Percentiles rank a stretch among this genome's conserved stretches.
These are phyloP conservation scores for Smittium mucronatum DNA, from an alignment of 371 early-diverging fungal species.

Conservation along the genomic window DNA sequence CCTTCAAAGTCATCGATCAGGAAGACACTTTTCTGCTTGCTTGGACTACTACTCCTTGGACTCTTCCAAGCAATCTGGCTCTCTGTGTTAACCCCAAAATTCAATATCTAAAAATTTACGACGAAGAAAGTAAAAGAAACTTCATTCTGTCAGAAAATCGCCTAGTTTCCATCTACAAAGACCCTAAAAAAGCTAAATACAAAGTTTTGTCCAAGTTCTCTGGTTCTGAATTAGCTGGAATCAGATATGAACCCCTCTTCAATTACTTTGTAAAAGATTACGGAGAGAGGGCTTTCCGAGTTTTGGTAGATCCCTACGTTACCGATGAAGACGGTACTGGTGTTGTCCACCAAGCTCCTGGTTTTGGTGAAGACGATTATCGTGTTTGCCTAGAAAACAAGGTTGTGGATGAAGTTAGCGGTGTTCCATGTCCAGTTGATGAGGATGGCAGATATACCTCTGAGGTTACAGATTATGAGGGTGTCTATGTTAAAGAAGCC, in stretches of 20 bases:
- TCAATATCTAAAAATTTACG: constrained; percentile 91
- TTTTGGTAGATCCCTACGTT: constrained; percentile 88
- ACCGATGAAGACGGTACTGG: constrained; percentile 97
- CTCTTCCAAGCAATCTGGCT: constrained; percentile 94
- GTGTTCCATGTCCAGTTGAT: constrained; percentile 88
- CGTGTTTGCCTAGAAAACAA: constrained; percentile 81
- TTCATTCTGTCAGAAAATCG: constrained; percentile 82
- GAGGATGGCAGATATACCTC: constrained; percentile 83
- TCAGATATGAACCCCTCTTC: constrained; percentile 89
- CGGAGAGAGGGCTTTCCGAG: constrained; percentile 73
- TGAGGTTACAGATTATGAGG: constrained; percentile 74
- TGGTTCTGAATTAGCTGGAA: constrained; percentile 78
- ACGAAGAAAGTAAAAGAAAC: constrained; percentile 56
- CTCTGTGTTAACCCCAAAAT: constrained; percentile 89
- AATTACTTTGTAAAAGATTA: constrained; percentile 63
- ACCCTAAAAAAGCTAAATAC: constrained; percentile 88
- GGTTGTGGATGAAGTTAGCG: constrained; percentile 75
- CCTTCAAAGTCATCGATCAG: constrained; percentile 86
- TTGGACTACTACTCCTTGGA: constrained; percentile 99
- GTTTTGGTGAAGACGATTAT: constrained; percentile 99
- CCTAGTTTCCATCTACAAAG: constrained; percentile 80
- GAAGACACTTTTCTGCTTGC: constrained; percentile 74
- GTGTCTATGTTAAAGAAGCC: constrained; percentile 94
- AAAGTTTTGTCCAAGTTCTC: constrained; percentile 63
- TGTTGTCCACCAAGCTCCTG: constrained; percentile 99